These are phyloP conservation scores for Neurospora sp. DNA, from an alignment of 495 filamentous ascomycete genomes.

Conservation along the genomic window DNA sequence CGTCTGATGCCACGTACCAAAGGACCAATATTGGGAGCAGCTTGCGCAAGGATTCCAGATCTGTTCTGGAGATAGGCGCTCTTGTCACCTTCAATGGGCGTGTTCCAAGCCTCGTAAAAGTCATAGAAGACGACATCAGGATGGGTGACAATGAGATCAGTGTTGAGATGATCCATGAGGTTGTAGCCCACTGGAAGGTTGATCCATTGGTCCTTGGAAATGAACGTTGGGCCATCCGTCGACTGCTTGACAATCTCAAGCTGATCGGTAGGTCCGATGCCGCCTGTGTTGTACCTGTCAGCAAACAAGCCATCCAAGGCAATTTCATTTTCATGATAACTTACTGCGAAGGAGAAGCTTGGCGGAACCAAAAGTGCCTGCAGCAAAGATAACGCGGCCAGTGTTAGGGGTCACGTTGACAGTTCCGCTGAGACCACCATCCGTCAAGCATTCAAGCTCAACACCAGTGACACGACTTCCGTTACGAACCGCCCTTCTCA, in stretches of 20 bases:
- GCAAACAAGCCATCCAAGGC: background rate
- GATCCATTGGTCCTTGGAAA: constrained; percentile 48
- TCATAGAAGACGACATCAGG: constrained; percentile 53
- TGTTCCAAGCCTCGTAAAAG: constrained; percentile 51
- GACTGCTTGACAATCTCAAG: constrained; percentile 46
- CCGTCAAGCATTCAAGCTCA: constrained; percentile 47
- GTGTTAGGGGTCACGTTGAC: constrained; percentile 45
- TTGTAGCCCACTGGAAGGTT: constrained; percentile 66
- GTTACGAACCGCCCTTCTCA: constrained; percentile 51
- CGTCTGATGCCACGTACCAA: constrained; percentile 25
- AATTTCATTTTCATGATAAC: background rate
- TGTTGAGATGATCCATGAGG: constrained; percentile 62
- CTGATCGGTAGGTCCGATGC: constrained; percentile 54
- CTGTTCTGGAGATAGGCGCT: constrained; percentile 32
- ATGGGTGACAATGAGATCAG: constrained; percentile 53
- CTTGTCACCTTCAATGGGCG: constrained; percentile 25
- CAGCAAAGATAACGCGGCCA: constrained; percentile 58
- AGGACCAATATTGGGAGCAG: constrained; percentile 57
- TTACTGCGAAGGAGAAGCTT: constrained; percentile 51
- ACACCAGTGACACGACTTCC: constrained; percentile 56
- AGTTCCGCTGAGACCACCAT: constrained; percentile 46
- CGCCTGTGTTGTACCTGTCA: constrained; percentile 19
- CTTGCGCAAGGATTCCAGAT: constrained; percentile 54
- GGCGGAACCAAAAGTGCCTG: constrained; percentile 61
- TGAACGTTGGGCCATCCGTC: constrained; percentile 40